phyloP scores from a whole-genome alignment of 345 rosid genomes.

The Camelina laxa region DNA sequence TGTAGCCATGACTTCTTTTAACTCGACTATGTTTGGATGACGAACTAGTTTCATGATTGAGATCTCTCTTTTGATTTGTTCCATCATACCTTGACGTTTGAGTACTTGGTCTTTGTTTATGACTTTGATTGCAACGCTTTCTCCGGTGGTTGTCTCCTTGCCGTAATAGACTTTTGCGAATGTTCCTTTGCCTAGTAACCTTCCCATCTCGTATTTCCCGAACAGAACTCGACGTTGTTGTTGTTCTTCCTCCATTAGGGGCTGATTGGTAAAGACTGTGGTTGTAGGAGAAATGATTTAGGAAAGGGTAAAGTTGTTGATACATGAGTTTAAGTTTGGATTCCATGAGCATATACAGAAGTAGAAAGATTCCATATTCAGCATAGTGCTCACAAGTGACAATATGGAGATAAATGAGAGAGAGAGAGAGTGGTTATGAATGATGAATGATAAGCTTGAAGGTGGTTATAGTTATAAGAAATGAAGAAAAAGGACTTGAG shows the following conservation, averaged over 20 bases:
- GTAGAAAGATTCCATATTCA: conserved; percentile 23
- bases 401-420: not conserved
- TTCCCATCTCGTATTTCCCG: conserved; percentile 73
- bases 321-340: conserved; percentile 1
- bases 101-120: conserved; percentile 59
- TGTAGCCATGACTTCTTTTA: conserved; percentile 83
- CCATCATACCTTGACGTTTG: conserved; percentile 61
- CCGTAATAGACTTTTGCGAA: conserved; percentile 80
- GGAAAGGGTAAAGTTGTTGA: conserved; percentile 6
- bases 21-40: conserved; percentile 70
- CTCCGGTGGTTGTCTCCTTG: conserved; percentile 48
- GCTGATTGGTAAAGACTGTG: not conserved
- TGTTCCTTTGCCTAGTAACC: conserved; percentile 78
- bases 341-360: conserved; percentile 27
- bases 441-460: conserved; percentile 10
- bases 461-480: conserved; percentile 6
- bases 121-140: conserved; percentile 71
- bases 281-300: not conserved
- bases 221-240: conserved; percentile 51
- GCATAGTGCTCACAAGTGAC: not conserved
- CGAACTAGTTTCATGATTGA: conserved; percentile 73
- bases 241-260: conserved; percentile 43
- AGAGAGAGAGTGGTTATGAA: not conserved
- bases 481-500: not conserved
- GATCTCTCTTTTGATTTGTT: conserved; percentile 75